Evolutionary conservation across 305 asterid species (phyloP), one percentile per base, ranked within the genome.

Genomic region (Fraxinus dipetala): DNA sequence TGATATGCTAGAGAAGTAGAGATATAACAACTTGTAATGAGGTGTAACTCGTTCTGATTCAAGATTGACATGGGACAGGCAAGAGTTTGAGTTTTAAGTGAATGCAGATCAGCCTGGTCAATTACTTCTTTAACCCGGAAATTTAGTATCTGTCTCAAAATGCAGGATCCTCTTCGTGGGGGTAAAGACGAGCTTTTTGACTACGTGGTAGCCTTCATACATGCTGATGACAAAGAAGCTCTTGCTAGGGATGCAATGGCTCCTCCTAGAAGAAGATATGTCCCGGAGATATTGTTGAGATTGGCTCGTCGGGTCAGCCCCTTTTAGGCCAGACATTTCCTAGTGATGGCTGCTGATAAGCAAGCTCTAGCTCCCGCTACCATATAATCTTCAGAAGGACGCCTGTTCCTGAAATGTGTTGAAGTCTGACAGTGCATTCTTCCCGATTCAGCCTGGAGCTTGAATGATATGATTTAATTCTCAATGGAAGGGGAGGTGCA

Each of bases 121-220:
- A 56, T 40, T 72, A 72, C 31, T 26, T 65, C 61, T 18, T 80
- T 30, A 43, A 72, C 76, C 73, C 14, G 6, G 77, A 54, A 65
- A 74, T 30, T 73, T 80, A 69, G 18, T n/a, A 34, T 67, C 14
- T 63, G 65, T 43, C 48, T 72, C 16, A n/a, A 75, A 78, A 80
- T 84, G 87, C 89, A 96, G 99, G 98, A 95, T 85, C 99, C 98
- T 82, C 93, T 96, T 4, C 90, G 99, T 79, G 99, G 98, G 28
- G 98, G 99, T 59, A 90, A 90, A 87, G 99, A 95, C 32, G 97
- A 96, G 80, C 90, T 96, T 70, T 93, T 93, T n/a, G 98, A 94
- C 84, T 84, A 81, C 65, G 45, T 94, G 78, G 93, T 96, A 18
- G 89, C 87, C 72, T 87, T 87, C 84, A 92, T 96, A 86, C 95